Conservation (phyloP, 2,329 filamentous ascomycete genomes). For the Tolypocladium cylindrosporum region DNA sequence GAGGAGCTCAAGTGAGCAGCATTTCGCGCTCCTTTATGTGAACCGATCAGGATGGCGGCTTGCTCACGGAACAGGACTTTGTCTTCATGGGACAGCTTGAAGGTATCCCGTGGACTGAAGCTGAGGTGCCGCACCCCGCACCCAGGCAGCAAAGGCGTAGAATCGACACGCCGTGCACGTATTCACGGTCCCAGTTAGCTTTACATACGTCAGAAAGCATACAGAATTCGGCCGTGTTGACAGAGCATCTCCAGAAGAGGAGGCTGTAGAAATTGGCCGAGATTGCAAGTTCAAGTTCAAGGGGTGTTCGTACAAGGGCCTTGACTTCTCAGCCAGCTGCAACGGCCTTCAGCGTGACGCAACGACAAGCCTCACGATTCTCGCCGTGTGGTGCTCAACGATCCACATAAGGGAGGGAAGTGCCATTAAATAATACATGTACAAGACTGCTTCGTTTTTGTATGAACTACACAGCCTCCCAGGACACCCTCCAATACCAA, state of each 20-base stretch:
- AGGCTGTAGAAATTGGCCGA: background rate
- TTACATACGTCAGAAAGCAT: background rate
- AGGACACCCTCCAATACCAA: background rate
- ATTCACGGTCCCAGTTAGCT: background rate
- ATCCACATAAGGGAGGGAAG: background rate
- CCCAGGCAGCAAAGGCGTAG: background rate
- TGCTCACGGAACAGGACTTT: background rate
- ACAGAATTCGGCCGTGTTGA: background rate
- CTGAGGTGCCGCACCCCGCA: background rate
- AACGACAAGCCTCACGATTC: background rate
- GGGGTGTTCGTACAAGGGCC: background rate
- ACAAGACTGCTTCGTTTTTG: constrained; percentile 1
- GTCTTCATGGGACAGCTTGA: background rate
- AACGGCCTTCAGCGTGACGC: background rate
- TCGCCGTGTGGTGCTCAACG: background rate
- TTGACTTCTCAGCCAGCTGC: background rate
- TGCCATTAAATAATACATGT: constrained; percentile 8
- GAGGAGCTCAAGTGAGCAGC: background rate
- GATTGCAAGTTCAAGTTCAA: background rate
- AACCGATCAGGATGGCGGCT: background rate
- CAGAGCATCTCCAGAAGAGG: background rate
- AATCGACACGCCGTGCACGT: background rate
- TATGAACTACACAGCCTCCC: background rate
- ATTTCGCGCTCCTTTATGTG: background rate
- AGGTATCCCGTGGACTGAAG: background rate